Conservation (phyloP, 73 alveolate species). For the Paramecium bursaria region DNA sequence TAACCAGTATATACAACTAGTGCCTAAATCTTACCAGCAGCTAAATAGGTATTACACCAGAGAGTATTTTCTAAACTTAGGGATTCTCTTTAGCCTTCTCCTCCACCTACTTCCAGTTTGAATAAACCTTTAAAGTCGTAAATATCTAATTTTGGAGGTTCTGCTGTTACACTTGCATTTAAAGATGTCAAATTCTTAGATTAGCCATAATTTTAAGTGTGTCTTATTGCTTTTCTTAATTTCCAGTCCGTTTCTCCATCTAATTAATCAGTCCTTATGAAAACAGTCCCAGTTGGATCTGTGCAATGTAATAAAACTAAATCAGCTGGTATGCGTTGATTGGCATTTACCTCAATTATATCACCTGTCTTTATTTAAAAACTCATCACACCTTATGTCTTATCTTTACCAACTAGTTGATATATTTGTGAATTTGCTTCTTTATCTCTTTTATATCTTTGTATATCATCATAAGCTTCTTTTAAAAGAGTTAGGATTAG, state of each 20-base stretch:
- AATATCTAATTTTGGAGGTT: conserved; percentile 81
- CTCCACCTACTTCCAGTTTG: conserved; percentile 65
- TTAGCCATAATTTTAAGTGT: conserved; percentile 77
- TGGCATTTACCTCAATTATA: conserved; percentile 71
- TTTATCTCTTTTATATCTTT: conserved; percentile 89
- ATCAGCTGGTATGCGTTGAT: conserved; percentile 96
- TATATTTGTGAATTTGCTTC: conserved; percentile 82
- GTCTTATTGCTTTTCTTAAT: conserved; percentile 83
- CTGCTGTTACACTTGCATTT: conserved; percentile 78
- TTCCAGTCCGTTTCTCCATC: conserved; percentile 98
- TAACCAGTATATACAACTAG: conserved; percentile 88
- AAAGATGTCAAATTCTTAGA: conserved; percentile 57
- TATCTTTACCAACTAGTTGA: conserved; percentile 58
- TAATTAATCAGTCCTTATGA: conserved; percentile 86
- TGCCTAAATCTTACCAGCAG: conserved; percentile 86
- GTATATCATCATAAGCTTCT: conserved; percentile 92
- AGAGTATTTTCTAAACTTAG: conserved; percentile 92
- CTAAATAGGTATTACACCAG: conserved; percentile 95
- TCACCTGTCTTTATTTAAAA: conserved; percentile 65
- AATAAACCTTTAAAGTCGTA: conserved; percentile 84
- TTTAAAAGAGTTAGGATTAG: conserved; percentile 88
- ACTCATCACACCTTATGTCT: background rate
- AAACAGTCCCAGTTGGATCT: conserved; percentile 83
- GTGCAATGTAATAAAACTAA: conserved; percentile 88
- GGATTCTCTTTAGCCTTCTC: conserved; percentile 84